phyloP scores from a whole-genome alignment of 495 filamentous ascomycete species.

The Hypoxylon lienhwacheense region DNA sequence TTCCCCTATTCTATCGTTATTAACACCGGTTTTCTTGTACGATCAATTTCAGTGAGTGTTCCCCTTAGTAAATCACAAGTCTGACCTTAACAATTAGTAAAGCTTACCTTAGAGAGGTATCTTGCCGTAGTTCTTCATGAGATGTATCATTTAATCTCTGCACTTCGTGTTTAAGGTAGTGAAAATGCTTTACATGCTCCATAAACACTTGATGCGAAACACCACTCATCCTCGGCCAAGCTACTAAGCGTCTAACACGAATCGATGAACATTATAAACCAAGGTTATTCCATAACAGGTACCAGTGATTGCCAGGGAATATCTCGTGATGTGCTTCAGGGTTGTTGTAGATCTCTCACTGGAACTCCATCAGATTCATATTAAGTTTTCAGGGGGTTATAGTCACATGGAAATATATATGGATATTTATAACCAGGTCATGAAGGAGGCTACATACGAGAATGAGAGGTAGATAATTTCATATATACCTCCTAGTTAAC shows the following conservation, averaged over 20 bases:
- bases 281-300: slow-evolving; percentile 11
- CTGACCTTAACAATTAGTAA: too few relatives aligned
- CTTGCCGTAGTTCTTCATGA: too few relatives aligned
- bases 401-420: background rate
- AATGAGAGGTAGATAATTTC: too few relatives aligned
- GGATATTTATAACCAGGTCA: slow-evolving; percentile 9
- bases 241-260: slow-evolving; percentile 25
- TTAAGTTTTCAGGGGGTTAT: background rate
- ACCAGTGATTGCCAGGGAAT: background rate
- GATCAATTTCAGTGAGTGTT: too few relatives aligned
- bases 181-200: slow-evolving; percentile 22
- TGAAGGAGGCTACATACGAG: slow-evolving; percentile 28
- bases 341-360: slow-evolving; percentile 21
- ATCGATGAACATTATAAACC: slow-evolving; percentile 8
- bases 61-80: too few relatives aligned
- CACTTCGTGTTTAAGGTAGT: background rate
- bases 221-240: slow-evolving; percentile 14
- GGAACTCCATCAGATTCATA: slow-evolving; percentile 11
- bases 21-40: too few relatives aligned
- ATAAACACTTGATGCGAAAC: slow-evolving; percentile 31
- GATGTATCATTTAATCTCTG: background rate
- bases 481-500: too few relatives aligned
- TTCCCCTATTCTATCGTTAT: too few relatives aligned
- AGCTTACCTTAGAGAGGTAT: too few relatives aligned
- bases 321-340: slow-evolving; percentile 28